A percentile compares a stretch with the other conserved stretches of the same genome.
These are phyloP conservation scores for Haplosporangium sp. DNA, from an alignment of 371 early-diverging fungal genomes.

Conservation along the genomic window DNA sequence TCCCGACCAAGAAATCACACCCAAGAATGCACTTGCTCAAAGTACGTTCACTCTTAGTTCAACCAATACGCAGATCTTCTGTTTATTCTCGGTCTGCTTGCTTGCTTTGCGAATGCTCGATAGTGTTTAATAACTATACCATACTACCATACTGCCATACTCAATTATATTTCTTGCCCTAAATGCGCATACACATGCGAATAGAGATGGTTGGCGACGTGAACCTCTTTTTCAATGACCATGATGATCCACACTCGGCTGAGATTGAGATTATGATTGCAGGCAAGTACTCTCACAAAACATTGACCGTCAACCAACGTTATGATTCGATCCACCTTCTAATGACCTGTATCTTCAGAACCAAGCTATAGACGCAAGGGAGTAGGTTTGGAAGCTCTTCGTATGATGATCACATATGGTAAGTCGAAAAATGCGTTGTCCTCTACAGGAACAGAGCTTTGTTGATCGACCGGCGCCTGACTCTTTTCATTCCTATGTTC, in stretches of 20 bases:
- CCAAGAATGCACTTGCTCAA: constrained; percentile 56
- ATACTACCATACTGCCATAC: background rate
- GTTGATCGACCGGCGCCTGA: background rate
- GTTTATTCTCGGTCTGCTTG: background rate
- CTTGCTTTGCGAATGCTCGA: background rate
- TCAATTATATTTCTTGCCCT: background rate
- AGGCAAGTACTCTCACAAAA: constrained; percentile 58
- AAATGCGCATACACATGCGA: background rate
- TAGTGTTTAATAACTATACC: background rate
- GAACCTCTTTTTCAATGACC: constrained; percentile 91
- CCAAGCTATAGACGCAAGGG: constrained; percentile 71
- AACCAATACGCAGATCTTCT: background rate
- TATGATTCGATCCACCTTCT: background rate
- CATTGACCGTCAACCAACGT: background rate
- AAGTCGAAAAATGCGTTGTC: constrained; percentile 7
- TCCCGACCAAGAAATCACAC: constrained; percentile 48
- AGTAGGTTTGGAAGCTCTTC: constrained; percentile 76
- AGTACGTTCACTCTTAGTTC: constrained; percentile 38
- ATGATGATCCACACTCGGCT: constrained; percentile 75
- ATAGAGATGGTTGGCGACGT: constrained; percentile 92
- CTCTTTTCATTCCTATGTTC: constrained; percentile 4
- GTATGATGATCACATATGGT: constrained; percentile 88
- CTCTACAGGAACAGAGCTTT: background rate
- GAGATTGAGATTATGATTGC: constrained; percentile 97
- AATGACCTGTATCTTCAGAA: constrained; percentile 49